Evolutionary conservation across 1,284 basidiomycete species (phyloP), one percentile per base, ranked within the genome.

Genomic region (Papiliotrema terrestris): DNA sequence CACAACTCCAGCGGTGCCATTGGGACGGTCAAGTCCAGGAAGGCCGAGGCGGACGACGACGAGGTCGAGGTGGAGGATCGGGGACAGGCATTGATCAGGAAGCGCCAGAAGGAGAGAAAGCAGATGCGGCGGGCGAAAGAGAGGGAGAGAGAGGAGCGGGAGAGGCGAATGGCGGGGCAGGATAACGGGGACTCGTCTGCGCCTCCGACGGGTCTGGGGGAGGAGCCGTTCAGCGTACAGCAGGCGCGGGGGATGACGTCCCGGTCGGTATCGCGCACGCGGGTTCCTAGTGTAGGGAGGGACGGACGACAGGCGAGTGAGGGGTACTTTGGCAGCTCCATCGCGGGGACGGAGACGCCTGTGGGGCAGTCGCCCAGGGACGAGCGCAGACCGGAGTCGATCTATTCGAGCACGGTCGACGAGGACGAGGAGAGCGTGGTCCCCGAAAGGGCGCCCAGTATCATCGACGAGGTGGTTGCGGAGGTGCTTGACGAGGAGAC

Each of bases 71-170:
- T 73, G 11, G 67, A 72, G 36, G 82, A 83, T 63, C 71, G 81
- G 25, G 82, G 82, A 8, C 81, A 81, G 56, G 79, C 80, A 60
- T 78, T 83, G 9, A 80, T 83, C 53, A 71, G 79, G 37, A 72
- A 78, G 41, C 66, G 82, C 26, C 79, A 80, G 71, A 77, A 77
- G 58, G 80, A 81, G 51, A 66, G 81, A 52, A 75, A 74, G 55
- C 71, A 75, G 50, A 72, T 73, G 41, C 67, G 75, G 52, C 67
- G 62, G 48, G 60, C 63, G 55, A 67, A 66, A 43, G 68, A 65
- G 54, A 62, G 53, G 47, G 66, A 58, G 56, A 32, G 29, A n/a
- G n/a, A n/a, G n/a, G n/a, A n/a, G n/a, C 52, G 55, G 23, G 62
- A 63, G 38, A 54, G 57, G n/a, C 53, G 57, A 15, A 54, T 61